These are phyloP conservation scores for Huiozyma naganishii DNA, from an alignment of 805 yeast species.

Conservation along the genomic window DNA sequence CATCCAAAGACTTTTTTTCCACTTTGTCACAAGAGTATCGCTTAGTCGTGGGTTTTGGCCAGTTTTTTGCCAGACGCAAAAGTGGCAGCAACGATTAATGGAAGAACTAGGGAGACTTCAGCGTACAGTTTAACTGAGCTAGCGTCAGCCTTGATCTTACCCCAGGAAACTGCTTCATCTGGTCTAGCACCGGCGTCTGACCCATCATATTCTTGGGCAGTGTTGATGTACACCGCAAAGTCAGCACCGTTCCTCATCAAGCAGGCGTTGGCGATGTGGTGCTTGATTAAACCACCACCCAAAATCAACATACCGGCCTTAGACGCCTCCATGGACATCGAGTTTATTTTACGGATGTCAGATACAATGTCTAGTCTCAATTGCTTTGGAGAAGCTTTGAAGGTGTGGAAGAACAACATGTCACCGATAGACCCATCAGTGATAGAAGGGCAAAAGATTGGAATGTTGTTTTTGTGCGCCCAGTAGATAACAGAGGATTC, in stretches of 20 bases:
- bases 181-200: constrained; percentile 99
- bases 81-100: constrained; percentile 94
- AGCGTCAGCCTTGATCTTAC: constrained; percentile 94
- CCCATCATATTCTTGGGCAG: constrained; percentile 98
- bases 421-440: constrained; percentile 99
- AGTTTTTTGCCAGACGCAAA: constrained; percentile 51
- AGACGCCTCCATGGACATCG: constrained; percentile 90
- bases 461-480: constrained; percentile 96
- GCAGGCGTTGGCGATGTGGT: constrained; percentile 96
- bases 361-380: constrained; percentile 85
- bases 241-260: constrained; percentile 99
- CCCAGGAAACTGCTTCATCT: constrained; percentile 98
- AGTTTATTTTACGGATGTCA: constrained; percentile 84
- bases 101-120: constrained; percentile 91
- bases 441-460: constrained; percentile 92
- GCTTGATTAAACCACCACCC: constrained; percentile 95
- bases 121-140: constrained; percentile 85
- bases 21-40: no score
- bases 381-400: constrained; percentile 84
- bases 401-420: constrained; percentile 97
- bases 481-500: constrained; percentile 90
- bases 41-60: no score
- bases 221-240: constrained; percentile 90
- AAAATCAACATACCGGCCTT: constrained; percentile 91
- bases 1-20: not conserved